Evolutionary conservation across 768 basidiomycete species (phyloP).

Genomic region (Pisolithus albus): DNA sequence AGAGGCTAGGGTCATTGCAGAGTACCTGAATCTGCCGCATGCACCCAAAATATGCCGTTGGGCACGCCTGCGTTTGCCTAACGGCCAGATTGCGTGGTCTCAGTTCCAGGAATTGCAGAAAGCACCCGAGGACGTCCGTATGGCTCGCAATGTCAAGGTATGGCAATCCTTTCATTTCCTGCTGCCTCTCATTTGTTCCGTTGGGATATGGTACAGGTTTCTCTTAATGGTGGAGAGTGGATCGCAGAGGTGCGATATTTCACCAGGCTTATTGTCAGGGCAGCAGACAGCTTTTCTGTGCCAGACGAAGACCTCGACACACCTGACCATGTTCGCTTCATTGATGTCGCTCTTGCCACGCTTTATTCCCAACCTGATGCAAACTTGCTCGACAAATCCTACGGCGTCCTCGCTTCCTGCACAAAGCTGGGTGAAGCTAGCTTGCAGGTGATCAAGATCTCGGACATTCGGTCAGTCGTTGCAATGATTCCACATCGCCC

Average conservation of each 20-base stretch:
- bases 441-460: not conserved
- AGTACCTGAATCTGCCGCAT: not conserved
- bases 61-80: not conserved
- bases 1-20: not conserved
- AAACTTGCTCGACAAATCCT: slow-evolving; percentile 1
- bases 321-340: not conserved
- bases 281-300: not conserved
- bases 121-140: not conserved
- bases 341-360: slow-evolving; percentile 14
- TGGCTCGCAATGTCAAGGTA: not conserved
- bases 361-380: slow-evolving; percentile 16
- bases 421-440: not conserved
- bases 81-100: not conserved
- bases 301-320: not conserved
- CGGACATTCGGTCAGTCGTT: not conserved
- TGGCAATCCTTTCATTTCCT: not conserved
- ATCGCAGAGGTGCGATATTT: not conserved
- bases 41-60: not conserved
- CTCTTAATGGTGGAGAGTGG: not conserved
- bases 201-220: not conserved
- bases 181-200: no score
- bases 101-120: not conserved
- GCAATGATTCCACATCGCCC: slow-evolving; percentile 6
- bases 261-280: not conserved
- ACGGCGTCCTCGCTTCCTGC: not conserved